Evolutionary conservation across 352 stramenopile species (phyloP).

Genomic region (Elongisporangium undulatum): DNA sequence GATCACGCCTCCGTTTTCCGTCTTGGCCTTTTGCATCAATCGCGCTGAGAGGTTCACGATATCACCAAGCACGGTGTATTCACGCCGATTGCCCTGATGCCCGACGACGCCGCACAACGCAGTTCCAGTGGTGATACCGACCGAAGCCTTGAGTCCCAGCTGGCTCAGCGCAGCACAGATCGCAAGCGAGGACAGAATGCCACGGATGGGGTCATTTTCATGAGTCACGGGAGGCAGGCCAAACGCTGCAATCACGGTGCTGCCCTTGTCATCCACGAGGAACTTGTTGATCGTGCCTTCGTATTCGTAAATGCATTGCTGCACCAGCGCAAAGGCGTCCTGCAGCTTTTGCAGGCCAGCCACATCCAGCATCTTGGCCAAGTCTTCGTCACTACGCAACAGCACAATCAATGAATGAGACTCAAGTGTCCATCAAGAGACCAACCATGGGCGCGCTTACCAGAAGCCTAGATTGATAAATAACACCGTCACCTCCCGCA

Average conservation of each 20-base stretch:
- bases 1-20: slow-evolving; percentile 80
- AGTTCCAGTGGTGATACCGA: slow-evolving; percentile 91
- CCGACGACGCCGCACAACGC: slow-evolving; percentile 92
- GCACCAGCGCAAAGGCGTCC: slow-evolving; percentile 77
- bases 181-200: slow-evolving; percentile 84
- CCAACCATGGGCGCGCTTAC: slow-evolving; percentile 15
- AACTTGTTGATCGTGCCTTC: slow-evolving; percentile 97
- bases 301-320: slow-evolving; percentile 91
- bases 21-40: slow-evolving; percentile 90
- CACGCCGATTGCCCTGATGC: slow-evolving; percentile 84
- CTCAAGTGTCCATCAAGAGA: neutral
- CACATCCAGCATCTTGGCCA: slow-evolving; percentile 70
- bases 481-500: slow-evolving; percentile 88
- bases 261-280: slow-evolving; percentile 94
- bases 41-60: slow-evolving; percentile 92
- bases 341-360: slow-evolving; percentile 69
- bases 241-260: slow-evolving; percentile 92
- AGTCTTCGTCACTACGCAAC: slow-evolving; percentile 53
- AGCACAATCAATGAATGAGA: slow-evolving; percentile 4
- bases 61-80: slow-evolving; percentile 93
- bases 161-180: slow-evolving; percentile 72
- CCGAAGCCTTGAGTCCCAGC: slow-evolving; percentile 74
- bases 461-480: slow-evolving; percentile 94
- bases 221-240: slow-evolving; percentile 89
- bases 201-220: slow-evolving; percentile 88